Evolutionary conservation across 1,284 basidiomycete genomes (phyloP), one percentile per base, ranked within the genome.

Genomic region (Ceratobasidium theobromae): DNA sequence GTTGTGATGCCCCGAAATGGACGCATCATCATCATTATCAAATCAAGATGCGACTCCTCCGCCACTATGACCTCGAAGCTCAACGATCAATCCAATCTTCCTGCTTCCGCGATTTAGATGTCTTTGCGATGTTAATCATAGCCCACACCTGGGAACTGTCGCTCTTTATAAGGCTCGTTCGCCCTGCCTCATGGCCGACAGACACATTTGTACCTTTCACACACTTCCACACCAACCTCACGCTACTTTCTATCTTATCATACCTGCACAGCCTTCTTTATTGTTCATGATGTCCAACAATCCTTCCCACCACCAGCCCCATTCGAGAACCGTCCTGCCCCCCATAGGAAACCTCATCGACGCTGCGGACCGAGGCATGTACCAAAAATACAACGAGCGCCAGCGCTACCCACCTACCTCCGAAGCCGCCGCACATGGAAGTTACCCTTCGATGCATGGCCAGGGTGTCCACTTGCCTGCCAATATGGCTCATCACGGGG

Each of bases 1-100:
- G 27, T 30, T 2, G 12, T 58, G 55, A 58, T 58, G 55, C 41
- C 40, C 55, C 41, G 41, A 58, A 58, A 58, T 58, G 55, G 55
- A 33, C 25, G 55, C 53, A 55, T 38, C 32, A 28, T n/a, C 35
- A 55, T 55, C 55, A 45, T 58, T 46, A 46, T 43, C 45, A 40
- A 46, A 46, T 43, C 55, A 46, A 48, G 55, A 58, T 58, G 28
- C 14, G 40, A 40, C 23, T n/a, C 28, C 8, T 35, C 28, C 18
- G 53, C 23, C n/a, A 38, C 52, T 33, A 53, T 55, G 53, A 21
- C 38, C 53, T 55, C 35, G 53, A 55, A 55, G 53, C 25, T 12
- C 21, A 25, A 38, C 53, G 21, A 55, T 55, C 53, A 55, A 14
- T 55, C 53, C 53, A 55, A 55, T 55, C 32, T 40, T 33, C 14